Conservation (phyloP, 306 rosid species). For the Pueraria montana region DNA sequence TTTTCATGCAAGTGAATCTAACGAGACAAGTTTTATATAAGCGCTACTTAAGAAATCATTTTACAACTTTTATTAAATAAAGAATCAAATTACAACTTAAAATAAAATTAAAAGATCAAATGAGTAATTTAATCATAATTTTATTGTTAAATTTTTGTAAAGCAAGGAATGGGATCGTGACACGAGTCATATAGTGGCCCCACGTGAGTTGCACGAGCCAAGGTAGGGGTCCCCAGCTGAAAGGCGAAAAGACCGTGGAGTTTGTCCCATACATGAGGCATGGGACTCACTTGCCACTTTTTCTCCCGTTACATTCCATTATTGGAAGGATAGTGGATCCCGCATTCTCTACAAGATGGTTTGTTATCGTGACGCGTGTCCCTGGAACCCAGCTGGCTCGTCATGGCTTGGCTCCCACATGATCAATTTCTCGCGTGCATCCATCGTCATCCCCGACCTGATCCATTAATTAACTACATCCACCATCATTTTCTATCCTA, state of each 20-base stretch:
- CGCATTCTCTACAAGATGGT: not conserved
- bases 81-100: too few relatives aligned
- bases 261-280: slow-evolving; percentile 29
- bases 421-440: slow-evolving; percentile 35
- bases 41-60: too few relatives aligned
- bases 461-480: not conserved
- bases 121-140: too few relatives aligned
- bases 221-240: slow-evolving; percentile 39
- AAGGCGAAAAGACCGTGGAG: slow-evolving; percentile 24
- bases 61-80: too few relatives aligned
- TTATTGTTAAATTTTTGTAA: too few relatives aligned
- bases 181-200: slow-evolving; percentile 38
- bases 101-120: too few relatives aligned
- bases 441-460: slow-evolving; percentile 25
- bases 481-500: not conserved
- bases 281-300: not conserved
- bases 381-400: not conserved
- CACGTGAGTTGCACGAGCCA: slow-evolving; percentile 52
- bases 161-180: not conserved
- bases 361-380: slow-evolving; percentile 22
- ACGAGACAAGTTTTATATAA: too few relatives aligned
- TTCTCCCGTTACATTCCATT: slow-evolving; percentile 7
- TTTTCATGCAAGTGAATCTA: too few relatives aligned
- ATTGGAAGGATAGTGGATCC: slow-evolving; percentile 28
- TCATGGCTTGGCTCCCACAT: slow-evolving; percentile 28